phyloP scores from a whole-genome alignment of 2,329 filamentous ascomycete species.

The Botryotinia globosa region DNA sequence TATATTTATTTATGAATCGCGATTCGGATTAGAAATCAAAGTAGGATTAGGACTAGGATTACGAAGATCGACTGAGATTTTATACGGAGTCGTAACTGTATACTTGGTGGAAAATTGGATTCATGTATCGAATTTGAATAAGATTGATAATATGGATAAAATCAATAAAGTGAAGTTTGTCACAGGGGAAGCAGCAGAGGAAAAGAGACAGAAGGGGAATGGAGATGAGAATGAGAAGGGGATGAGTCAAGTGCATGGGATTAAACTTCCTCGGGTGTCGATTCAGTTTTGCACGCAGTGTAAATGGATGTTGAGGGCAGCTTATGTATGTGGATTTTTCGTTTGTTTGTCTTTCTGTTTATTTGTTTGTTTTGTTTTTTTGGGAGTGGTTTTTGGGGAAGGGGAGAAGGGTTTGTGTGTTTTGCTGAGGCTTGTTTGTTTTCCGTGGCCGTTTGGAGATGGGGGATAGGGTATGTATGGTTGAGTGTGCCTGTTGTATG shows the following conservation, averaged over 20 bases:
- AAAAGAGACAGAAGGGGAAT: not conserved
- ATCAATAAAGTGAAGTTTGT: not conserved
- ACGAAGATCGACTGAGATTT: not conserved
- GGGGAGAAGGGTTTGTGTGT: too few relatives aligned
- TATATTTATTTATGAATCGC: not conserved
- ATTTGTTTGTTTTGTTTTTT: not conserved
- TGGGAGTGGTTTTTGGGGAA: too few relatives aligned
- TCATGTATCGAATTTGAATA: not conserved
- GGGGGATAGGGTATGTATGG: not conserved
- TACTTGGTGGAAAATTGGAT: not conserved
- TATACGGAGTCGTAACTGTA: too few relatives aligned
- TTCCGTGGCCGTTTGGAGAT: not conserved
- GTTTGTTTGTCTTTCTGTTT: not conserved
- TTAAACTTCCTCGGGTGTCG: constrained; percentile 62
- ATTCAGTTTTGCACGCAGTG: constrained; percentile 94
- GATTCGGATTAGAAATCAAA: not conserved
- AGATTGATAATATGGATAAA: not conserved
- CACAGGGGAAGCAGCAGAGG: not conserved
- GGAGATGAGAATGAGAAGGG: not conserved
- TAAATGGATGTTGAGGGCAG: constrained; percentile 80
- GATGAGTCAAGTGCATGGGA: not conserved
- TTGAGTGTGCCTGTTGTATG: not conserved
- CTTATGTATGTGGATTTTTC: constrained; percentile 61
- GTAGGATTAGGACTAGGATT: not conserved
- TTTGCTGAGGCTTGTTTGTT: not conserved